A percentile compares a stretch with the other conserved stretches of the same genome.
These are phyloP conservation scores for Ambrosiella cleistominuta DNA, from an alignment of 2,329 filamentous ascomycete genomes.

Conservation along the genomic window DNA sequence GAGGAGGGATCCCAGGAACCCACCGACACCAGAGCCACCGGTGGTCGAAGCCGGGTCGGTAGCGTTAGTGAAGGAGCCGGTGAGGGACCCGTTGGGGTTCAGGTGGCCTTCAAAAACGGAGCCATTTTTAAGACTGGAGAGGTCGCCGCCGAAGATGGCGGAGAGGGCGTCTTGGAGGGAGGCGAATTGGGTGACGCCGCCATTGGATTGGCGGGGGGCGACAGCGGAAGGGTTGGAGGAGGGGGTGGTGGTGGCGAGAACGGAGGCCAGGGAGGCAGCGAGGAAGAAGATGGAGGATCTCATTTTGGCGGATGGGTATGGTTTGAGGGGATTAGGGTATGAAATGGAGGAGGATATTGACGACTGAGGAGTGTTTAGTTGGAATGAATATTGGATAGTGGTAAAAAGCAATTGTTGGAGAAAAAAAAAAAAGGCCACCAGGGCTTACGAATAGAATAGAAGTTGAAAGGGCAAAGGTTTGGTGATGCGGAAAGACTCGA, in stretches of 20 bases:
- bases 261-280: slow-evolving; percentile 36
- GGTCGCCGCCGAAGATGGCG: slow-evolving; percentile 28
- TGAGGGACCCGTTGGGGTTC: slow-evolving; percentile 36
- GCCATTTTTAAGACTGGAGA: slow-evolving; percentile 46
- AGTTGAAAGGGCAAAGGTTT: neutral
- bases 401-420: neutral
- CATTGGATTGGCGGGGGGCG: slow-evolving; percentile 32
- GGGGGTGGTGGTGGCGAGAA: slow-evolving; percentile 38
- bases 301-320: neutral
- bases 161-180: slow-evolving; percentile 43
- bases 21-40: slow-evolving; percentile 31
- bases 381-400: neutral
- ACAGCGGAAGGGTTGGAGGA: slow-evolving; percentile 46
- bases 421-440: slow-evolving; percentile 2
- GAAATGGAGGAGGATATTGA: neutral
- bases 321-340: neutral
- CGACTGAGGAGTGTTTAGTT: too few species aligned
- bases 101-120: slow-evolving; percentile 39
- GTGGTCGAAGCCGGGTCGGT: slow-evolving; percentile 36
- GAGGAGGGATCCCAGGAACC: slow-evolving; percentile 35
- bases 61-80: slow-evolving; percentile 31
- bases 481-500: slow-evolving; percentile 1
- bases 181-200: slow-evolving; percentile 49
- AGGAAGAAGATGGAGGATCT: slow-evolving; percentile 21
- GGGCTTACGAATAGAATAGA: slow-evolving; percentile 4